Evolutionary conservation across 345 rosid species (phyloP).

Genomic region (Firmiana major): DNA sequence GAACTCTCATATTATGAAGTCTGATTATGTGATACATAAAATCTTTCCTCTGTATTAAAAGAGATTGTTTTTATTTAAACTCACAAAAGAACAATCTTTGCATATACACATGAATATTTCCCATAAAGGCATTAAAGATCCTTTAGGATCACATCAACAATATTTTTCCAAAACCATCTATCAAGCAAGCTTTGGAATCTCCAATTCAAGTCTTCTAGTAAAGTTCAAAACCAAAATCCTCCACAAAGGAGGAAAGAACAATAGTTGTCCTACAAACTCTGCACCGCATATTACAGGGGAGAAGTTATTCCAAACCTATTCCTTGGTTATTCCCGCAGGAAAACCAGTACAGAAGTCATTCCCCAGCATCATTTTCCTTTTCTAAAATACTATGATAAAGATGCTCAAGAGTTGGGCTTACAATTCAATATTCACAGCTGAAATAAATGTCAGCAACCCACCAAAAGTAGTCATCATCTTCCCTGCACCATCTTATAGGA

Average conservation of each 20-base stretch:
- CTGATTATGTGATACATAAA: too few relatives aligned
- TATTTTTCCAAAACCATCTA: background rate
- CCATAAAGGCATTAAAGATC: background rate
- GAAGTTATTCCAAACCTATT: slow-evolving; percentile 10
- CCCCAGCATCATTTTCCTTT: background rate
- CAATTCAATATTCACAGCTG: background rate
- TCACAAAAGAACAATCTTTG: too few relatives aligned
- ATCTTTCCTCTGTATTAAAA: too few relatives aligned
- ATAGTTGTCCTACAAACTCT: background rate
- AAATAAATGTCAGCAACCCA: background rate
- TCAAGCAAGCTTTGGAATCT: background rate
- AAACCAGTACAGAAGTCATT: slow-evolving; percentile 17
- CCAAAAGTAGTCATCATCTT: background rate
- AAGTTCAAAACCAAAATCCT: background rate
- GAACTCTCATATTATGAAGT: too few relatives aligned
- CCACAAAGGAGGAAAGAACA: slow-evolving; percentile 7
- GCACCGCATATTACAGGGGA: background rate
- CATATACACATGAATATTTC: too few relatives aligned
- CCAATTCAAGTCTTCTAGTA: background rate
- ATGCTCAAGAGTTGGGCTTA: background rate
- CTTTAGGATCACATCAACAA: background rate
- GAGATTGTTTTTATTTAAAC: too few relatives aligned
- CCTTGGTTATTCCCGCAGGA: background rate
- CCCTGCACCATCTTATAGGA: background rate
- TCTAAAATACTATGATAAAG: background rate